Evolutionary conservation across 345 rosid genomes (phyloP).

Genomic region (Salix exigua): DNA sequence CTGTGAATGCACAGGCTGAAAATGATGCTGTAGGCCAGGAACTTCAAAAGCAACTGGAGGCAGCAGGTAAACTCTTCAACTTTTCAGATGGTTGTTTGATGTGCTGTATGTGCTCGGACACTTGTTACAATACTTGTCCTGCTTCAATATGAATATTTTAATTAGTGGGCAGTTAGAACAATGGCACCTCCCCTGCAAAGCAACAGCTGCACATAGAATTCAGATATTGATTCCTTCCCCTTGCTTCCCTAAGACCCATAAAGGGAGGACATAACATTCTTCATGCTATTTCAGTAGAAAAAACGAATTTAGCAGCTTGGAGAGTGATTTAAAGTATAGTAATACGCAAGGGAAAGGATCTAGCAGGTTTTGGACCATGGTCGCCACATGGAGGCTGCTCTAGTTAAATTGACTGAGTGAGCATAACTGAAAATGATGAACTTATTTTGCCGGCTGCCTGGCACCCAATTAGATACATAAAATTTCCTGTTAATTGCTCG

Average conservation of each 20-base stretch:
- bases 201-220: background rate
- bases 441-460: background rate
- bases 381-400: background rate
- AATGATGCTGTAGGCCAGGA: constrained; percentile 82
- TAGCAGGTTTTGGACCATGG: background rate
- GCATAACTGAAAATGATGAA: background rate
- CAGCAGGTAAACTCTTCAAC: constrained; percentile 55
- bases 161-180: background rate
- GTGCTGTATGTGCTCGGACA: background rate
- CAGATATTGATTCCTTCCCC: background rate
- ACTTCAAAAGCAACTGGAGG: constrained; percentile 87
- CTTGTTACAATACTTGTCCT: background rate
- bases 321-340: background rate
- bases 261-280: background rate
- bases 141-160: background rate
- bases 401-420: too few species aligned
- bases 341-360: background rate
- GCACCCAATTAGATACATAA: background rate
- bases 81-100: background rate
- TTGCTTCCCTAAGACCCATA: background rate
- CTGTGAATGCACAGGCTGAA: constrained; percentile 43
- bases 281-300: background rate
- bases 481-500: background rate
- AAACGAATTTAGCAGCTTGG: background rate
- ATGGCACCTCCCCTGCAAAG: background rate